Conservation (phyloP, 2,329 filamentous ascomycete genomes). For the Gaeumannomyces sp. region DNA sequence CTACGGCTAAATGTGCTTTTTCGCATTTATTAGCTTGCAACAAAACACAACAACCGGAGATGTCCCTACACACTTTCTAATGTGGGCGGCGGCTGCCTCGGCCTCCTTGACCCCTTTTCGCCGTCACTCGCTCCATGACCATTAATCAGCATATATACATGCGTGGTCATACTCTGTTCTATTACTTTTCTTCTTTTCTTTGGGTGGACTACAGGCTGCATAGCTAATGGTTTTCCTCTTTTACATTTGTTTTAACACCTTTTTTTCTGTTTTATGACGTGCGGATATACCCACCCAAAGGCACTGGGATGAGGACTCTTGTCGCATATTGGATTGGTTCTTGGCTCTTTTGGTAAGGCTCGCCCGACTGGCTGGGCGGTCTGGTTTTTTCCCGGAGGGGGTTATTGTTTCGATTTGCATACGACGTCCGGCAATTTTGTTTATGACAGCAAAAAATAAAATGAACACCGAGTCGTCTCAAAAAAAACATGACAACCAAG, state of each 20-base stretch:
- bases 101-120: neutral
- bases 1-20: conserved; percentile 29
- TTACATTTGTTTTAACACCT: neutral
- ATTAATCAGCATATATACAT: neutral
- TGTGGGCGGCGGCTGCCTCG: neutral
- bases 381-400: neutral
- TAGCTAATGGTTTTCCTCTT: neutral
- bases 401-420: neutral
- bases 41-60: conserved; percentile 7
- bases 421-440: neutral
- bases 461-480: neutral
- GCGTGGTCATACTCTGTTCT: neutral
- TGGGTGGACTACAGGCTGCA: neutral
- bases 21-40: neutral
- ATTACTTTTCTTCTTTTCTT: conserved; percentile 1
- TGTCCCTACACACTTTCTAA: neutral
- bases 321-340: neutral
- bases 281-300: conserved; percentile 4
- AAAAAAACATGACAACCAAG: neutral
- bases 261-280: conserved; percentile 7
- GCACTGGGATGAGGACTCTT: neutral
- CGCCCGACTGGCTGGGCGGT: neutral
- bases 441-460: neutral
- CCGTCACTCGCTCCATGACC: neutral
- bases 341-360: neutral